These are phyloP conservation scores for Nannochloropsis salina DNA, from an alignment of 108 stramenopile species.

Conservation along the genomic window DNA sequence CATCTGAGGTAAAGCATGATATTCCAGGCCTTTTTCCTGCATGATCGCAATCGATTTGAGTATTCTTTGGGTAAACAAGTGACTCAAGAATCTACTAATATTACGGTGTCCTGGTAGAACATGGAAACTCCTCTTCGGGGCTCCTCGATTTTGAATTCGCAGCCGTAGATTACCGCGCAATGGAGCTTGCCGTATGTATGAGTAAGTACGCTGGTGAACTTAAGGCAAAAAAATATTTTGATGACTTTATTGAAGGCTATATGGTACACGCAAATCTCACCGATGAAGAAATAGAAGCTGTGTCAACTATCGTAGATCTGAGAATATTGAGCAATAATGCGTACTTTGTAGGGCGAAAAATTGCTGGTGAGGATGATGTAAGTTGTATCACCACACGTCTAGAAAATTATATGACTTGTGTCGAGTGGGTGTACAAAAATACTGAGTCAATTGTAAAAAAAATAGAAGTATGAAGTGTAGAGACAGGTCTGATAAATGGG, in stretches of 20 bases:
- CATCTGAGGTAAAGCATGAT: too few relatives aligned
- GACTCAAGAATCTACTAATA: too few relatives aligned
- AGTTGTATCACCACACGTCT: slow-evolving; percentile 18
- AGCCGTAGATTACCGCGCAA: slow-evolving; percentile 30
- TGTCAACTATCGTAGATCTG: slow-evolving; percentile 25
- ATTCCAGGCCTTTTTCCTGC: too few relatives aligned
- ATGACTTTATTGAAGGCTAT: slow-evolving; percentile 36
- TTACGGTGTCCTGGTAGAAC: slow-evolving; percentile 23
- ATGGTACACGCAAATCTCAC: neutral
- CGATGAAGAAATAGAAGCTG: neutral
- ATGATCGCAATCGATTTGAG: too few relatives aligned
- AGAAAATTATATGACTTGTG: slow-evolving; percentile 15
- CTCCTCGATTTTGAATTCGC: slow-evolving; percentile 37
- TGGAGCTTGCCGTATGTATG: slow-evolving; percentile 33
- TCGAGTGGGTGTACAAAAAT: slow-evolving; percentile 28
- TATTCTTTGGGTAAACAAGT: too few relatives aligned
- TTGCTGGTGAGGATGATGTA: slow-evolving; percentile 30
- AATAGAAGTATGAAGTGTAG: neutral
- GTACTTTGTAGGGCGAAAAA: slow-evolving; percentile 32
- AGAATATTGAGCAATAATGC: slow-evolving; percentile 31
- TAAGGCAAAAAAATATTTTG: slow-evolving; percentile 10
- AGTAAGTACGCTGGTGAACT: slow-evolving; percentile 29
- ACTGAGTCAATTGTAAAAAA: neutral
- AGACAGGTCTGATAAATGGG: neutral
- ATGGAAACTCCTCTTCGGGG: slow-evolving; percentile 26